Evolutionary conservation across 352 stramenopile genomes (phyloP).

Genomic region (Phytophthora chlamydospora): DNA sequence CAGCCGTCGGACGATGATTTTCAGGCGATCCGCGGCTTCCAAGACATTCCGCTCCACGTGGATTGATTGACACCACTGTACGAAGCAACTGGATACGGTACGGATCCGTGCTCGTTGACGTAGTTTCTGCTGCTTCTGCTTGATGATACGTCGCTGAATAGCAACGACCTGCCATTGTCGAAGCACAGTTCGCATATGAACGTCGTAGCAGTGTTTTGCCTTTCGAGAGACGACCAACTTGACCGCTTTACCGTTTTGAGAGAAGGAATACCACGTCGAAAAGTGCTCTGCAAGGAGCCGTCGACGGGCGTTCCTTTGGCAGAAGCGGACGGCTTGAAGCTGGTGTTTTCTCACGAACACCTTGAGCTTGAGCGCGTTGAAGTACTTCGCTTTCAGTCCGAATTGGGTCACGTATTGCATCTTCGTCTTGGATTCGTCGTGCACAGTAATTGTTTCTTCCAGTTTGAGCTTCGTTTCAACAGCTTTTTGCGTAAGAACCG

Average conservation of each 20-base stretch:
- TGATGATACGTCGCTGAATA: conserved; percentile 9
- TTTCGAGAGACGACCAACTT: conserved; percentile 21
- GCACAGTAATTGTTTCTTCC: background rate
- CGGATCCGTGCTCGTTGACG: conserved; percentile 5
- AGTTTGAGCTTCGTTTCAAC: conserved; percentile 22
- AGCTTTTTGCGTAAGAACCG: conserved; percentile 1
- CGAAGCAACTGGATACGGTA: conserved; percentile 6
- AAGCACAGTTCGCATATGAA: conserved; percentile 8
- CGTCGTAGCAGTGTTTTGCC: conserved; percentile 5
- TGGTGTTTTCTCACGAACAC: conserved; percentile 22
- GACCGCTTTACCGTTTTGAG: conserved; percentile 1
- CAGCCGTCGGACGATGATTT: background rate
- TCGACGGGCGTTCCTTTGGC: conserved; percentile 20
- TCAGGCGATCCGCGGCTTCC: conserved; percentile 4
- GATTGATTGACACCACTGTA: conserved; percentile 21
- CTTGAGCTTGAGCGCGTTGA: conserved; percentile 32
- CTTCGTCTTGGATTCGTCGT: conserved; percentile 20
- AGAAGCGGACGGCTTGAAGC: conserved; percentile 11
- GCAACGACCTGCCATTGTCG: conserved; percentile 19
- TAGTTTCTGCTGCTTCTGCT: conserved; percentile 27
- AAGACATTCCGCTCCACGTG: conserved; percentile 7
- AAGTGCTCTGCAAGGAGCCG: conserved; percentile 22
- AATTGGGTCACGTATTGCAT: conserved; percentile 21
- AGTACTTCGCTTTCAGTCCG: conserved; percentile 29
- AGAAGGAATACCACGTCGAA: conserved; percentile 21